These are phyloP conservation scores for Agrostemma githago DNA, from an alignment of 148 eudicot species.

Conservation along the genomic window DNA sequence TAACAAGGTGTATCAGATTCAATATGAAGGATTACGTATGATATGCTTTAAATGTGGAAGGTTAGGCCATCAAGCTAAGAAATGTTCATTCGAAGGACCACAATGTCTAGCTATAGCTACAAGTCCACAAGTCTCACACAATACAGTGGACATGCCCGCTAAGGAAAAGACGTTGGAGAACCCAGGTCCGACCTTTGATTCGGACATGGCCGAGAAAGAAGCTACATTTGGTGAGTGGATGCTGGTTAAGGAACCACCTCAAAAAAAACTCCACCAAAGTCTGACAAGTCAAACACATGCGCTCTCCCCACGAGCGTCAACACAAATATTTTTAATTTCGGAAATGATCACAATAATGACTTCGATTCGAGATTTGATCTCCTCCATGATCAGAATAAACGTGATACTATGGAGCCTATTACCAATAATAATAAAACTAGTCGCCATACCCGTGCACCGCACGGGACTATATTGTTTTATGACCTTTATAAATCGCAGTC, in stretches of 20 bases:
- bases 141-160: neutral
- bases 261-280: neutral
- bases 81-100: neutral
- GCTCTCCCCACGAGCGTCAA: neutral
- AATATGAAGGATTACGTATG: neutral
- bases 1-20: too few species aligned
- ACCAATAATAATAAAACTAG: too few species aligned
- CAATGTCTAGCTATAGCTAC: neutral
- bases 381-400: too few species aligned
- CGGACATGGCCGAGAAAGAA: neutral
- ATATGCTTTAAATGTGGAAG: neutral
- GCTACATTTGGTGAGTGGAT: neutral
- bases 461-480: too few species aligned
- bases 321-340: neutral
- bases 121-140: neutral
- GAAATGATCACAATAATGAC: neutral
- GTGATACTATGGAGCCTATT: too few species aligned
- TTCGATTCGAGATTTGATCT: neutral
- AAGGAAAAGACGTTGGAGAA: neutral
- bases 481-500: too few species aligned
- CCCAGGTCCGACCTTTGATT: neutral
- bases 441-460: too few species aligned
- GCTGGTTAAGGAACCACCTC: neutral
- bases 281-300: neutral
- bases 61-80: neutral